Evolutionary conservation across 2,329 filamentous ascomycete genomes (phyloP).

Genomic region (Arthrobotrys iridis): DNA sequence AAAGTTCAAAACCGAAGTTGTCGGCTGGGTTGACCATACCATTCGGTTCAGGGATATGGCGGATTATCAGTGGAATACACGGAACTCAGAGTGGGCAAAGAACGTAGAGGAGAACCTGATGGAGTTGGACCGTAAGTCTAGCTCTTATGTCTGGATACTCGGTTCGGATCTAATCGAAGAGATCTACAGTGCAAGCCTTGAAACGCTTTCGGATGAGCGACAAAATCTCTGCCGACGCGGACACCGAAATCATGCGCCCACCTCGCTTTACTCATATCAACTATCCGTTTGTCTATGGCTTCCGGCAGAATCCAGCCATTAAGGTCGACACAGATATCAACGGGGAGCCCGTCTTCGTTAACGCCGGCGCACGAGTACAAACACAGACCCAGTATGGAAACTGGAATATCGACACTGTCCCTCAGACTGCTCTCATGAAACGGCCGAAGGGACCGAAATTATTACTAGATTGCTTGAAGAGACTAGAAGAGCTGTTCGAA

Average conservation of each 20-base stretch:
- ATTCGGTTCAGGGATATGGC: constrained; percentile 87
- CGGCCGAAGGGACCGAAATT: constrained; percentile 63
- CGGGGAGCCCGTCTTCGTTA: constrained; percentile 69
- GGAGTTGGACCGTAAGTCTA: constrained; percentile 72
- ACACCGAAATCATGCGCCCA: constrained; percentile 79
- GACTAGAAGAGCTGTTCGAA: constrained; percentile 73
- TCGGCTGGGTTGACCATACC: constrained; percentile 79
- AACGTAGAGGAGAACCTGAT: constrained; percentile 77
- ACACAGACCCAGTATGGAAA: constrained; percentile 70
- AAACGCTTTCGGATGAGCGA: constrained; percentile 75
- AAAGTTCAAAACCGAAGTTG: constrained; percentile 73
- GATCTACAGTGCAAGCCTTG: constrained; percentile 60
- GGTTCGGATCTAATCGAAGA: constrained; percentile 59
- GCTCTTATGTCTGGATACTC: constrained; percentile 26
- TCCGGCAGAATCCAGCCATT: constrained; percentile 85
- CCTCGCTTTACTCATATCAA: constrained; percentile 79
- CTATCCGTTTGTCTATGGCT: constrained; percentile 74
- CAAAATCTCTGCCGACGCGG: constrained; percentile 68
- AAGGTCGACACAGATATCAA: constrained; percentile 70
- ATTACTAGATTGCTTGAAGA: constrained; percentile 59
- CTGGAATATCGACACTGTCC: constrained; percentile 71
- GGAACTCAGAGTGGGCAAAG: constrained; percentile 74
- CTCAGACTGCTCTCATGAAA: constrained; percentile 70
- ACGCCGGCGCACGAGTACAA: constrained; percentile 69
- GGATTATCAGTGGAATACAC: constrained; percentile 78